These are phyloP conservation scores for Ensete glaucum DNA, from an alignment of 176 grass and related monocot species.

Conservation along the genomic window DNA sequence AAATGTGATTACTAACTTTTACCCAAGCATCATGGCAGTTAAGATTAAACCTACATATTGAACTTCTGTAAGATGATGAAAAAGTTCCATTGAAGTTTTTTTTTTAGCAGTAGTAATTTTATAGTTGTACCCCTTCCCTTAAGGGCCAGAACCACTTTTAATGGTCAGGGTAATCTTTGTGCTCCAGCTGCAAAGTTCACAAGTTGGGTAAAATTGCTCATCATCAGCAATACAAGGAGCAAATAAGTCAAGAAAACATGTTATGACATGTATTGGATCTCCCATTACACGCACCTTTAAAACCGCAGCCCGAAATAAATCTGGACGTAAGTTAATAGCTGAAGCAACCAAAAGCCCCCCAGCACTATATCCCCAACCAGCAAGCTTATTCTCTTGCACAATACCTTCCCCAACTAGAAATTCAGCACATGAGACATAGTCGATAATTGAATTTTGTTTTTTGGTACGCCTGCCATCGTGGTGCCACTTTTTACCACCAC, in stretches of 20 bases:
- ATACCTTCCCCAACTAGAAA: constrained; percentile 88
- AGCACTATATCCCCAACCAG: constrained; percentile 89
- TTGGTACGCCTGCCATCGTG: constrained; percentile 49
- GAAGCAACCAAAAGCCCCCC: constrained; percentile 89
- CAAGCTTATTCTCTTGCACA: constrained; percentile 70
- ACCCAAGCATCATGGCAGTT: not conserved
- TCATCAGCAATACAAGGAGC: not conserved
- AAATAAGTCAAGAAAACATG: not conserved
- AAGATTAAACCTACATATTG: no score
- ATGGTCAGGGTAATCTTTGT: not conserved
- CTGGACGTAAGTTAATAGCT: constrained; percentile 69
- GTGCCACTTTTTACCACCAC: constrained; percentile 89
- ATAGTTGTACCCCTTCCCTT: no score
- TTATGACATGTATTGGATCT: not conserved
- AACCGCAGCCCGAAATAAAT: constrained; percentile 74
- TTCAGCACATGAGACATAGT: constrained; percentile 89
- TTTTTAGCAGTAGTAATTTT: no score
- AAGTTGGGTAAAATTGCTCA: not conserved
- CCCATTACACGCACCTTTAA: constrained; percentile 54
- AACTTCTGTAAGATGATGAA: no score
- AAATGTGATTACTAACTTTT: not conserved
- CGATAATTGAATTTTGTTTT: constrained; percentile 75
- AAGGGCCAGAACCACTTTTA: no score
- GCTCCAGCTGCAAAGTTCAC: not conserved
- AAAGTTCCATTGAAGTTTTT: no score